Percentiles rank a stretch among this genome's conserved stretches.
Conservation (phyloP, 495 filamentous ascomycete species). For the Penicillium taxi region DNA sequence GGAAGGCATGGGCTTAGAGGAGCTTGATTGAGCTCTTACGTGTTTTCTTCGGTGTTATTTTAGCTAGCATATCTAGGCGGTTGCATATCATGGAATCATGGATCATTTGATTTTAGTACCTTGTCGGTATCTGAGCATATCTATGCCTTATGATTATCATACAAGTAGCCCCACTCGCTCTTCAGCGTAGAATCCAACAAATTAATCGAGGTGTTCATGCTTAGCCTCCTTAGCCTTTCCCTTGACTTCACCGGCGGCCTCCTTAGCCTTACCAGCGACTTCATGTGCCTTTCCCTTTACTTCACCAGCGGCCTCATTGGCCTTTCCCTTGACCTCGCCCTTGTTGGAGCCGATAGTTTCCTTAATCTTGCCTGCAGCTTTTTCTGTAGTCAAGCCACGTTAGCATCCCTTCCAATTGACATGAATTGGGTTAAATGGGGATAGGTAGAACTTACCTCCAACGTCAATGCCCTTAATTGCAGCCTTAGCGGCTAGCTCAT, state of each 20-base stretch:
- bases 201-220: slow-evolving; percentile 17
- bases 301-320: slow-evolving; percentile 33
- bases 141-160: slow-evolving; percentile 5
- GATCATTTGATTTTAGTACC: neutral
- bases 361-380: slow-evolving; percentile 37
- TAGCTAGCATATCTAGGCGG: too few relatives aligned
- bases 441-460: slow-evolving; percentile 37
- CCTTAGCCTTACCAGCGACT: slow-evolving; percentile 24
- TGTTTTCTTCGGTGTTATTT: neutral
- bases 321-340: slow-evolving; percentile 38
- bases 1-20: slow-evolving; percentile 47
- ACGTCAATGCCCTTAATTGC: slow-evolving; percentile 56
- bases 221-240: slow-evolving; percentile 36
- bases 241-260: too few relatives aligned
- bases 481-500: slow-evolving; percentile 45
- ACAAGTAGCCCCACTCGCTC: slow-evolving; percentile 1
- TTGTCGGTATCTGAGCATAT: neutral
- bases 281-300: slow-evolving; percentile 27
- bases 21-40: slow-evolving; percentile 6
- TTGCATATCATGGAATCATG: neutral
- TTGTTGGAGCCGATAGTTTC: slow-evolving; percentile 29
- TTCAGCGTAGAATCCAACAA: neutral
- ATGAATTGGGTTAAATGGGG: neutral
- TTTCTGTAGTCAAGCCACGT: slow-evolving; percentile 25
- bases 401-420: slow-evolving; percentile 3